Base-by-base conservation (phyloP, 352 stramenopile species). In the Phytophthora agathidicida region DNA sequence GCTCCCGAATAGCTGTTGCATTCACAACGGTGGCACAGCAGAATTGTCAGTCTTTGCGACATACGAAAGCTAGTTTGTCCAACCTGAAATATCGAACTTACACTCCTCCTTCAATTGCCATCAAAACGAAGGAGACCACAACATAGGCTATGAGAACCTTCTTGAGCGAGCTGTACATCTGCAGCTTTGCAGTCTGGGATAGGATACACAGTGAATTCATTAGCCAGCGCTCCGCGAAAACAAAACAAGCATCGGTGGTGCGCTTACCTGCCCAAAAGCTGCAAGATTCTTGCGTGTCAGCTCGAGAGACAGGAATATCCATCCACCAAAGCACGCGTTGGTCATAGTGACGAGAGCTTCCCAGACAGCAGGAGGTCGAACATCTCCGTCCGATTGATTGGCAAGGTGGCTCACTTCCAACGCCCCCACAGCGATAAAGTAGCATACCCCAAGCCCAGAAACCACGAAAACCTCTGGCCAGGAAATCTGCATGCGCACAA, bases 301-400 rank as follows among this genome's bases (percentile, higher is more conserved):
- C 14, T 79, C 62, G 7, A 96, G 62, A 3, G 87, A 94, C 42
- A 81, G 65, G 63, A 93, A 96, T 47, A 96, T 96, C 87, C 87
- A 96, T 0, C 81, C 82, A 13, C 72, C 81, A 72, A 96, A 96
- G 56, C 87, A 96, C 2, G 53, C 54, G 53, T 96, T 92, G 16
- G 87, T 93, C 38, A 81, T 74, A 37, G 90, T 75, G 10, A 88
- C 82, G n/a, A 96, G 75, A 9, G 73, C 53, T 56, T 92, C 85
- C 86, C 86, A 96, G 1, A 93, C 74, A 2, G 71, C 74, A 26
- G 86, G 85, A 26, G 86, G 86, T 6, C 44, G 69, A 6, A 68
- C 61, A 7, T 89, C 75, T 11, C 86, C 86, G 16, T 91, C 69
- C 13, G 86, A 87, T 47, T 92, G 83, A 60, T 90, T 93, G 14